These are phyloP conservation scores for Amoeboaphelidium protococcarum DNA, from an alignment of 371 early-diverging fungal genomes.

Conservation along the genomic window DNA sequence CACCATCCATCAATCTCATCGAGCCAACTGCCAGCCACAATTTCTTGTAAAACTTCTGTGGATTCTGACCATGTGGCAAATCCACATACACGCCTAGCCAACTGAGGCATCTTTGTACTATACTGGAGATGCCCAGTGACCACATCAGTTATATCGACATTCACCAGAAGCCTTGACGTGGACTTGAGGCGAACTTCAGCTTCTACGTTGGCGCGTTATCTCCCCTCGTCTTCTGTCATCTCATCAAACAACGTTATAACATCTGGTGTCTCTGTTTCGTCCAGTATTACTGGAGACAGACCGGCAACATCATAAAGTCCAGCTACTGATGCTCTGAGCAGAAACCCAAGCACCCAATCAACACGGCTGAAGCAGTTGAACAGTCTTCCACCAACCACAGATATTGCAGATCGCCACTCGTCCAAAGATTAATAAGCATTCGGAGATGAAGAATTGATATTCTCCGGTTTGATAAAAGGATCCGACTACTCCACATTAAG, in stretches of 20 bases:
- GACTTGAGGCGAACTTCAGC: constrained; percentile 7
- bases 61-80: not conserved
- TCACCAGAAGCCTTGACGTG: constrained; percentile 24
- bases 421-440: constrained; percentile 4
- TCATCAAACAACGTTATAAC: not conserved
- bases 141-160: constrained; percentile 46
- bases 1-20: not conserved
- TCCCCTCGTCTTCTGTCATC: no score
- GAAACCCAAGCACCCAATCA: constrained; percentile 74
- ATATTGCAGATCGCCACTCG: constrained; percentile 52
- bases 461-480: not conserved
- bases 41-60: not conserved
- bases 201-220: no score
- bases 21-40: not conserved
- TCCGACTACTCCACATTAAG: no score
- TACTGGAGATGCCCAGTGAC: constrained; percentile 70
- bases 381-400: constrained; percentile 61
- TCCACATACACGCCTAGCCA: not conserved
- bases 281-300: constrained; percentile 4
- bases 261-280: not conserved
- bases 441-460: not conserved
- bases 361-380: constrained; percentile 64
- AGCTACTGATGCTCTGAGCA: constrained; percentile 47
- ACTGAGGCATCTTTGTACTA: constrained; percentile 41
- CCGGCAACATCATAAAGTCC: constrained; percentile 2